phyloP scores from a whole-genome alignment of 176 grass and related monocot species.

The Otatea glauca region DNA sequence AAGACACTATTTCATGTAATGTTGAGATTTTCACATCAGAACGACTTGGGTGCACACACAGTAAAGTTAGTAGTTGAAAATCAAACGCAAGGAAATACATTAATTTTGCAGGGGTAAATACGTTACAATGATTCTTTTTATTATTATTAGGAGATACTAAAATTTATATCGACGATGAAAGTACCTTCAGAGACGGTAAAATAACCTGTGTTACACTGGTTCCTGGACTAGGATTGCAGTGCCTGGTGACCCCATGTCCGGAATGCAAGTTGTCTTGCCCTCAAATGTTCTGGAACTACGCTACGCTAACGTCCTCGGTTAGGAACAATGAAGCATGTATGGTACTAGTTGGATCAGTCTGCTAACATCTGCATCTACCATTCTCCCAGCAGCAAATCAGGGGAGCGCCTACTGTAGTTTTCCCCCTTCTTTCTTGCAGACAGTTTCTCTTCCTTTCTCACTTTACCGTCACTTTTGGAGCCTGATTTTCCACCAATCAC shows the following conservation, averaged over 20 bases:
- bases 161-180: too few relatives aligned
- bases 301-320: slow-evolving; percentile 7
- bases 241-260: background rate
- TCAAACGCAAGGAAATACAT: background rate
- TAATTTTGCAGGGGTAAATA: background rate
- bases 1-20: background rate
- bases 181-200: too few relatives aligned
- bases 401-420: background rate
- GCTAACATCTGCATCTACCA: slow-evolving; percentile 25
- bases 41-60: background rate
- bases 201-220: background rate
- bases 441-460: slow-evolving; percentile 44
- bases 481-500: slow-evolving; percentile 60
- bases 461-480: slow-evolving; percentile 60
- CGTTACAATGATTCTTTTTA: too few relatives aligned
- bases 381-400: slow-evolving; percentile 38
- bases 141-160: too few relatives aligned
- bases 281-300: slow-evolving; percentile 36
- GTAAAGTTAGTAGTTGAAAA: background rate
- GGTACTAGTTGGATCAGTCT: background rate
- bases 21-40: background rate
- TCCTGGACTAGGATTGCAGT: background rate
- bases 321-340: slow-evolving; percentile 26
- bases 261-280: background rate
- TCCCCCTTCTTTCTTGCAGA: background rate